Evolutionary conservation across 169 alveolate genomes (phyloP).

Genomic region (Plasmodium yoelii): DNA sequence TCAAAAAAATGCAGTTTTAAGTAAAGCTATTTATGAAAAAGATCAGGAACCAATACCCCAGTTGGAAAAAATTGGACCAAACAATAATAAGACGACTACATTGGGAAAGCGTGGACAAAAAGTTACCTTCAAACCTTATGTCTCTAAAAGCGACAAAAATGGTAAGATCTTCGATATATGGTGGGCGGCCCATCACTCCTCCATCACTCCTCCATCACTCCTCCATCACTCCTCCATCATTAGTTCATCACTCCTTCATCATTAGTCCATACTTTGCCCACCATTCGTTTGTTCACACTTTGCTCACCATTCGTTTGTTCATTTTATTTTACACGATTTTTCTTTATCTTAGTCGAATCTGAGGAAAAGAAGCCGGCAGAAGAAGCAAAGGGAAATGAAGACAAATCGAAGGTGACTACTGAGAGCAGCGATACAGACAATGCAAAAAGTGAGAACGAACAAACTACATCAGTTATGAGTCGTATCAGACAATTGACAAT

Average conservation of each 20-base stretch:
- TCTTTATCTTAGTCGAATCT: too few relatives aligned
- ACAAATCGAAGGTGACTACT: neutral
- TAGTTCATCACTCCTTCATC: too few relatives aligned
- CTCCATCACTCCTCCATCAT: too few relatives aligned
- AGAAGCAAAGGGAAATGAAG: neutral
- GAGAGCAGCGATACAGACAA: neutral
- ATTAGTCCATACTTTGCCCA: too few relatives aligned
- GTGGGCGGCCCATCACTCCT: too few relatives aligned
- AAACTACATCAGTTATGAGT: neutral
- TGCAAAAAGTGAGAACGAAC: neutral
- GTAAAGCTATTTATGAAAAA: slow-evolving; percentile 10
- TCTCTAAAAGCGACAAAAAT: slow-evolving; percentile 15
- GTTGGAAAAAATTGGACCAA: neutral
- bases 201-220: too few relatives aligned
- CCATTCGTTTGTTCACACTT: too few relatives aligned
- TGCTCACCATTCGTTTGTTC: too few relatives aligned
- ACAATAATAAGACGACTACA: too few relatives aligned
- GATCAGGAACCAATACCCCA: neutral
- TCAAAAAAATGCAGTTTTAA: slow-evolving; percentile 8
- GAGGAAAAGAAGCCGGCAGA: neutral
- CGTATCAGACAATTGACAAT: too few relatives aligned
- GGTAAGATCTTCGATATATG: slow-evolving; percentile 1
- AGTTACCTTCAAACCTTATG: slow-evolving; percentile 47
- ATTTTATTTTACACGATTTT: neutral
- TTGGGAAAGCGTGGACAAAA: slow-evolving; percentile 12